phyloP scores from a whole-genome alignment of 2,329 filamentous ascomycete genomes.

The Exophiala aquamarina region DNA sequence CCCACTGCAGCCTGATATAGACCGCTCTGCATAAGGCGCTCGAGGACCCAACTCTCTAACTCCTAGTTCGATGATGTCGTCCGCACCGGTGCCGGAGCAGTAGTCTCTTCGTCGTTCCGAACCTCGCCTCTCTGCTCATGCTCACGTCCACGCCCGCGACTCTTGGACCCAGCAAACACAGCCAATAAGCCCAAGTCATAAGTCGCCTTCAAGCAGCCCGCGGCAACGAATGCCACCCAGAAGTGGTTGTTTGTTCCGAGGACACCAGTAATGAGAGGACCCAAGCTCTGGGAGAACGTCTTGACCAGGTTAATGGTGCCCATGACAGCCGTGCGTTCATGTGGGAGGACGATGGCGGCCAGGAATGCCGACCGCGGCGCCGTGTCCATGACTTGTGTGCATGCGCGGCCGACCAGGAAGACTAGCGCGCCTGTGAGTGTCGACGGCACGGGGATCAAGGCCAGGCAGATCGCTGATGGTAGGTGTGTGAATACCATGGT shows the following conservation, averaged over 20 bases:
- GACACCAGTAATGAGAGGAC: conserved; percentile 56
- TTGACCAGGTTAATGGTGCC: conserved; percentile 63
- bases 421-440: conserved; percentile 52
- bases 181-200: conserved; percentile 59
- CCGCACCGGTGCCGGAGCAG: too few relatives aligned
- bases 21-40: too few relatives aligned
- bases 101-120: conserved; percentile 3
- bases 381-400: conserved; percentile 68
- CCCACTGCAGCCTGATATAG: too few relatives aligned
- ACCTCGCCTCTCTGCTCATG: conserved; percentile 2
- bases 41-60: too few relatives aligned
- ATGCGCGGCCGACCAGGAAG: conserved; percentile 59
- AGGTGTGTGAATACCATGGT: conserved; percentile 65
- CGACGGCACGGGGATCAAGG: conserved; percentile 58
- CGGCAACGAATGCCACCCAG: conserved; percentile 61
- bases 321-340: conserved; percentile 68
- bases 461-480: conserved; percentile 61
- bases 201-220: conserved; percentile 52
- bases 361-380: conserved; percentile 66
- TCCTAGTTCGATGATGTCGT: too few relatives aligned
- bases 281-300: conserved; percentile 57
- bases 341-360: conserved; percentile 62
- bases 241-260: conserved; percentile 56
- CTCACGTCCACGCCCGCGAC: conserved; percentile 3
- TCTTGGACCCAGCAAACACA: conserved; percentile 21